These are phyloP conservation scores for Plasmodium coatneyi DNA, from an alignment of 169 alveolate genomes.

Conservation along the genomic window DNA sequence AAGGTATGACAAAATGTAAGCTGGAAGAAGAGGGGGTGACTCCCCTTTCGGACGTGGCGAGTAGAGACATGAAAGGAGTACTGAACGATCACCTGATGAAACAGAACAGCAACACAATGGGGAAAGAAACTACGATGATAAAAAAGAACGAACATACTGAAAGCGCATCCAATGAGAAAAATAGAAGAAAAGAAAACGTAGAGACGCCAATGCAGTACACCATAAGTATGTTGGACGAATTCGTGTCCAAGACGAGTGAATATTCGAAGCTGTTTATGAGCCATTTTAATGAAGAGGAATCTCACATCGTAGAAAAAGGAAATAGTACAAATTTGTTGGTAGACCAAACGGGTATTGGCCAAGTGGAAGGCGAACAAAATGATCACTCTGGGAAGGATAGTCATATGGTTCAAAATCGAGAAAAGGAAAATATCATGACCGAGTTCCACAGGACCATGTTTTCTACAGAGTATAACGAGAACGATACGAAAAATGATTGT, in stretches of 20 bases:
- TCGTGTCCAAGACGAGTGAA: slow-evolving; percentile 1
- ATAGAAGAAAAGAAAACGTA: neutral
- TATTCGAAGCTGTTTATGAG: neutral
- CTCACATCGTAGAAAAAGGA: neutral
- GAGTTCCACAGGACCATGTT: slow-evolving; percentile 7
- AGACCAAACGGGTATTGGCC: neutral
- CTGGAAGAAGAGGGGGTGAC: neutral
- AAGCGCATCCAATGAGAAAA: neutral
- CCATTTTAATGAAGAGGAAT: neutral
- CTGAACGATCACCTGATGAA: slow-evolving; percentile 6
- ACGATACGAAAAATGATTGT: neutral
- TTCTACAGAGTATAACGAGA: neutral
- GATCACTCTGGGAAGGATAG: neutral
- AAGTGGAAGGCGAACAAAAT: neutral
- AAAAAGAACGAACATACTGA: neutral
- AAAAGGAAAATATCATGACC: slow-evolving; percentile 1
- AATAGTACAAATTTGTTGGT: neutral
- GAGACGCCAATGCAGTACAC: neutral
- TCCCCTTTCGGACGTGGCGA: neutral
- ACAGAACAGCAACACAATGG: neutral
- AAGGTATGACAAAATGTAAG: slow-evolving; percentile 8
- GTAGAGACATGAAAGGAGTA: slow-evolving; percentile 43
- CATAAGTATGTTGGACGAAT: slow-evolving; percentile 1
- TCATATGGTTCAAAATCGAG: neutral
- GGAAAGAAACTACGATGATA: slow-evolving; percentile 6